phyloP scores from a whole-genome alignment of 2,329 filamentous ascomycete species.

The Thelonectria olida region DNA sequence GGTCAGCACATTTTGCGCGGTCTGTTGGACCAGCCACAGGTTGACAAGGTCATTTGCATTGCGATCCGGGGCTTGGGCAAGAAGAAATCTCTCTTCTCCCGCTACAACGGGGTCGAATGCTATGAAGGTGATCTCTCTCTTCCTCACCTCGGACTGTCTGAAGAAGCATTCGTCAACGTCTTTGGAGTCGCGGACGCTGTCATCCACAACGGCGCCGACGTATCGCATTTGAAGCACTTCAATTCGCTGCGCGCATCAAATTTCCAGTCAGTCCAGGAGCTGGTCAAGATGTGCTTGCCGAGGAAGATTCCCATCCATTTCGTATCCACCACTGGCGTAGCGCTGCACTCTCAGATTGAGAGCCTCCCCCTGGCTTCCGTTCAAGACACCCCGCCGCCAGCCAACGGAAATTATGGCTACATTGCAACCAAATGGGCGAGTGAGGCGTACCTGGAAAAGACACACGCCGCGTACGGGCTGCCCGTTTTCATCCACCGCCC shows the following conservation, averaged over 20 bases:
- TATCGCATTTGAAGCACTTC: slow-evolving; percentile 46
- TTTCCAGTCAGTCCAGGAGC: slow-evolving; percentile 39
- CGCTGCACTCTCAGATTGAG: background rate
- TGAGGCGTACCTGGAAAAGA: slow-evolving; percentile 43
- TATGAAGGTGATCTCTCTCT: slow-evolving; percentile 49
- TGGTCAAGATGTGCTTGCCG: slow-evolving; percentile 26
- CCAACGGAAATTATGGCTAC: slow-evolving; percentile 40
- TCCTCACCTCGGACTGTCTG: slow-evolving; percentile 50
- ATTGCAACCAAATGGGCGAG: slow-evolving; percentile 46
- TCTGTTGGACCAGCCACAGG: slow-evolving; percentile 43
- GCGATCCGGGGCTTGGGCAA: slow-evolving; percentile 44
- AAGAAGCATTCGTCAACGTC: slow-evolving; percentile 41
- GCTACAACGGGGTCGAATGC: slow-evolving; percentile 42
- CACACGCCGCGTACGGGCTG: slow-evolving; percentile 5
- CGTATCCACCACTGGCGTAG: slow-evolving; percentile 39
- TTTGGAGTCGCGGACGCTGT: slow-evolving; percentile 52
- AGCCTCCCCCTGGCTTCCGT: background rate
- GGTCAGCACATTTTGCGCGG: slow-evolving; percentile 44
- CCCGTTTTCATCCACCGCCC: slow-evolving; percentile 26
- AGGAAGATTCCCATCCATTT: slow-evolving; percentile 46
- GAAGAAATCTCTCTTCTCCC: accelerated
- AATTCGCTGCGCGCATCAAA: slow-evolving; percentile 40
- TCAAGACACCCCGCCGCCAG: background rate
- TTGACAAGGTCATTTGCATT: slow-evolving; percentile 56
- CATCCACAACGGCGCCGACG: slow-evolving; percentile 58